phyloP scores from a whole-genome alignment of 176 grass and related monocot genomes.

The Olyra latifolia region DNA sequence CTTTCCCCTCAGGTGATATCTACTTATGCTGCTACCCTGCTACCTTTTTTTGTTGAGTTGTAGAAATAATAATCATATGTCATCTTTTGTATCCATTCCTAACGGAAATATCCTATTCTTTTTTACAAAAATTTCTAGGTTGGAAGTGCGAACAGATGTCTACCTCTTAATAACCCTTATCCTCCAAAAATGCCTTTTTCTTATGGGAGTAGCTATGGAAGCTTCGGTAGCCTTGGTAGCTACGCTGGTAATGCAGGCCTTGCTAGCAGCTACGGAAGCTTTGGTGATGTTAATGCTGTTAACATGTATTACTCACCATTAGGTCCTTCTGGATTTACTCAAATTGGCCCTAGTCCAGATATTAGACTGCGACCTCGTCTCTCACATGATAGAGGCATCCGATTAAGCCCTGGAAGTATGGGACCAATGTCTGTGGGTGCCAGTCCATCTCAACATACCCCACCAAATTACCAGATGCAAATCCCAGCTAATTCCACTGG shows the following conservation, averaged over 20 bases:
- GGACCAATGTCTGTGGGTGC: conserved; percentile 78
- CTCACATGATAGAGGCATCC: conserved; percentile 74
- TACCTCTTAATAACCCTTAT: conserved; percentile 61
- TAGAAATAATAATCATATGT: conserved; percentile 22
- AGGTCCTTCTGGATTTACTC: conserved; percentile 72
- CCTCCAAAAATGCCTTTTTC: conserved; percentile 71
- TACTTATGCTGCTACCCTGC: not conserved
- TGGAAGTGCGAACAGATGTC: conserved; percentile 59
- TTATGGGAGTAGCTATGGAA: conserved; percentile 95
- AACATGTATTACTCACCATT: conserved; percentile 76
- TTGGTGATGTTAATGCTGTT: conserved; percentile 59
- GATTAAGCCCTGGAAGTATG: conserved; percentile 69
- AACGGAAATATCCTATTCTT: conserved; percentile 10
- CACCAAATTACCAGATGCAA: conserved; percentile 80
- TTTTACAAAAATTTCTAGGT: conserved; percentile 49
- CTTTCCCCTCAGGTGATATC: conserved; percentile 88
- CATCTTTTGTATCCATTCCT: conserved; percentile 16
- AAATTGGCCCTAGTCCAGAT: conserved; percentile 80
- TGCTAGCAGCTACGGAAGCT: conserved; percentile 89
- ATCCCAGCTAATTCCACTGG: conserved; percentile 56
- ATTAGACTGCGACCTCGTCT: conserved; percentile 61
- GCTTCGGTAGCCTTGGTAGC: conserved; percentile 82
- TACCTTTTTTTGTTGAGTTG: conserved; percentile 6
- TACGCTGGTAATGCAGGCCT: conserved; percentile 74
- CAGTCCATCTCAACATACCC: conserved; percentile 91